Base-by-base conservation (phyloP, 805 yeast species). In the Candida methanosorbosa region DNA sequence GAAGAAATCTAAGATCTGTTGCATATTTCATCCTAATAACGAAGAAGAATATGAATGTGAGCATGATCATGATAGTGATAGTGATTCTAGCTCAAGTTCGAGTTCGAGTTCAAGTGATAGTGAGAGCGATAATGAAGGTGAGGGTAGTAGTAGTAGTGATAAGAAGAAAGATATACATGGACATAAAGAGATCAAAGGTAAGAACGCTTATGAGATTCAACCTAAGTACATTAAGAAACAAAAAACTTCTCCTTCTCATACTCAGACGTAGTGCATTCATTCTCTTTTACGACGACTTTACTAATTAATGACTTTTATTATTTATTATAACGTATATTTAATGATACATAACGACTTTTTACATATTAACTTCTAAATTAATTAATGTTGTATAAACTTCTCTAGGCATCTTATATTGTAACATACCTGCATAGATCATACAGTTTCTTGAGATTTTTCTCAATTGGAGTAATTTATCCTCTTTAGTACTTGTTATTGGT, bases 341-440 rank as follows among this genome's bases (percentile, higher is more conserved):
- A n/a, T n/a, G n/a, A n/a, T n/a, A n/a, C n/a, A n/a, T n/a, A n/a
- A n/a, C n/a, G n/a, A 17, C n/a, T 17, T 14, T 15, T 11, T 48
- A 51, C 42, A 47, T 46, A 36, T 48, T 49, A 12, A 51, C 49
- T 52, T 83, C 94, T 38, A 83, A 58, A 41, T 70, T 73, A 22
- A 81, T 75, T 49, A 83, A 62, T 28, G 76, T 68, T 45, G 83
- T 75, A 53, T 82, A 85, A 0, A 85, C 78, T 47, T 85, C 94
- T 38, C 81, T 60, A 8, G 96, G 94, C 94, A 88, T 85, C 54
- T 81, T 79, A 59, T 83, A 87, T 59, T 85, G 94, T 25, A 88
- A 80, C 78, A 90, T 81, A 40, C 97, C 97, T 6, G 97, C 95
- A 56, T 81, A 90, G 3, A 88, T 75, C 87, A 88, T 86, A 57